Evolutionary conservation across 768 basidiomycete species (phyloP), one percentile per base, ranked within the genome.

Genomic region (Lactifluus pinguis): DNA sequence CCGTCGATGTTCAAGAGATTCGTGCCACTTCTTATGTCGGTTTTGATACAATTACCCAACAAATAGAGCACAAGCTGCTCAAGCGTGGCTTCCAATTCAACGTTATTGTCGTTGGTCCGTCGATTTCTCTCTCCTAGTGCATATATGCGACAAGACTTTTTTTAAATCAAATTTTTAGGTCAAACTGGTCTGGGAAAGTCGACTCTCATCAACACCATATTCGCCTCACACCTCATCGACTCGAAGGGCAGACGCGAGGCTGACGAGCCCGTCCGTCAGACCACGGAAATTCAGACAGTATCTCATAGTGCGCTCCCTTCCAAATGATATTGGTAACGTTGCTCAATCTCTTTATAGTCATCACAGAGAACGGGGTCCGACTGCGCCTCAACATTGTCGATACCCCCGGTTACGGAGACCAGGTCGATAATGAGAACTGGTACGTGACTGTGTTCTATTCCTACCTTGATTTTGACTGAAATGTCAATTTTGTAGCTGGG

Each of bases 31-130:
- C 89, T 50, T 95, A 98, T 73, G 95, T 98, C 74, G 95, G 95
- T 71, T 98, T 98, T 78, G 95, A 98, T 81, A 86, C 89, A 66
- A 97, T 98, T 74, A 95, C 94, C 61, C 84, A 86, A 70, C 95
- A 98, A 76, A 98, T 98, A 68, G 95, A 99, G 80, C 90, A 95
- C 82, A 98, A 98, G 83, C 87, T 98, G 66, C 83, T 98, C 77
- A 98, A 98, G 78, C 86, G 95, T 65, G 95, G 95, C 62, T 98
- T 98, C 81, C 92, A 98, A 80, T 98, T 98, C 84, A 98, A 98
- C 71, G 89, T 97, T 62, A 98, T 98, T 71, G 89, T 92, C 63
- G 95, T 88, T 68, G 95, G 95, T 95, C 67, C 69, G 87, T 82
- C 54, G 49, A 51, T 49, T 49, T 41, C 50, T 50, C 53, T 11